Evolutionary conservation across 176 grass and related monocot species (phyloP).

Genomic region (Musa beccarii): DNA sequence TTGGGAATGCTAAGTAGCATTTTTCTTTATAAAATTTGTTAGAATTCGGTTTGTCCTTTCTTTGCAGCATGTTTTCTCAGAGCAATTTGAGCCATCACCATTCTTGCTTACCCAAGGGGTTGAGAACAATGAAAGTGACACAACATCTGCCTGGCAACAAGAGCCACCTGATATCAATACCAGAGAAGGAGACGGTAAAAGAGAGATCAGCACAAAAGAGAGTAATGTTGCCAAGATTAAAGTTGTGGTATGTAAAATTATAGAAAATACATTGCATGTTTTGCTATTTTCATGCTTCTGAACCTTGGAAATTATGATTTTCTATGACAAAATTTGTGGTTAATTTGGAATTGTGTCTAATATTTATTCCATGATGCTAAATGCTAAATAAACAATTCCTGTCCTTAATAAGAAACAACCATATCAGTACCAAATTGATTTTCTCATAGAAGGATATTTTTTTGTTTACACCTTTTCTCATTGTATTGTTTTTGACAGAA

Average conservation of each 20-base stretch:
- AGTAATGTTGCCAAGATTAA: constrained; percentile 24
- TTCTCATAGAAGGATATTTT: too few species aligned
- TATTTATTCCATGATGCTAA: neutral
- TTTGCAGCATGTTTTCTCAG: constrained; percentile 24
- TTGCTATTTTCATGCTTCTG: neutral
- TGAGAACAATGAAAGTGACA: constrained; percentile 15
- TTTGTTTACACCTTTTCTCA: too few species aligned
- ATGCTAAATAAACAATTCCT: neutral
- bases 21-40: neutral
- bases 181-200: constrained; percentile 16
- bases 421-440: too few species aligned
- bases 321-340: neutral
- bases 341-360: too few species aligned
- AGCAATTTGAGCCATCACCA: constrained; percentile 26
- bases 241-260: constrained; percentile 30
- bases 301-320: neutral
- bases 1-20: neutral
- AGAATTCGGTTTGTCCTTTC: constrained; percentile 6
- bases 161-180: constrained; percentile 9
- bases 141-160: constrained; percentile 14
- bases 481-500: too few species aligned
- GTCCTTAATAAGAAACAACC: neutral
- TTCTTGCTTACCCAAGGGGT: constrained; percentile 25
- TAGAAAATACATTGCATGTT: neutral
- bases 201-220: constrained; percentile 28